Base-by-base conservation (phyloP, 257 asterid genomes). In the Galeopsis tetrahit region DNA sequence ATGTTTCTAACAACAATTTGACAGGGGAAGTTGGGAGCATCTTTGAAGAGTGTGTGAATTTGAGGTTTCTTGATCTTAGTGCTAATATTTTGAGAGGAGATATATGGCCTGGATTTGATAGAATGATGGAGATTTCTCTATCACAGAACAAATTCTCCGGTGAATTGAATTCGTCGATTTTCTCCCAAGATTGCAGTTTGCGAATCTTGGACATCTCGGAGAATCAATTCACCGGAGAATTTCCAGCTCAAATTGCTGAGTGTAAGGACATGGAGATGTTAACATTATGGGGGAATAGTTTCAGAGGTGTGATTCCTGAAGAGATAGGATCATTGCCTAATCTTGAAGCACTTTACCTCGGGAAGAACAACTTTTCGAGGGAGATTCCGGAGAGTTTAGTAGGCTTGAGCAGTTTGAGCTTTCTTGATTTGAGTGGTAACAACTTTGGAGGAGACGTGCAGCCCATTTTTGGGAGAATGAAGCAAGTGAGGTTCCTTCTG, bases 351-450 rank as follows among this genome's bases (percentile, higher is more conserved):
- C 91, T 95, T 44, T 78, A 83, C 71, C 71, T 95, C 64, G 99
- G 98, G 4, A 78, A 51, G 13, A 95, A 95, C 72, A 84, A 35
- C 4, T 92, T 95, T 68, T 92, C 91, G 7, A 83, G 96, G 40
- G 86, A 87, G 4, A 92, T 95, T 73, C 99, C 99, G 0, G 82
- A 83, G 39, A 78, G 79, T 15, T 76, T 95, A 59, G 64, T 78
- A 14, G 75, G 79, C 39, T 80, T 90, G 10, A 66, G 55, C 15
- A 89, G 79, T 46, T 79, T 95, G 73, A 76, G 68, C 63, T 87
- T 87, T 76, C 88, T 95, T 5, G 99, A 95, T 81, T 66, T 90
- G 31, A 92, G 98, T 77, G 70, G 69, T 10, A 95, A 92, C 68
- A 72, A 40, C 33, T 95, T 95, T 43, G 85, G 87, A 66, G 97